Conservation (phyloP, 108 stramenopile species). For the Nitzschia palea region DNA sequence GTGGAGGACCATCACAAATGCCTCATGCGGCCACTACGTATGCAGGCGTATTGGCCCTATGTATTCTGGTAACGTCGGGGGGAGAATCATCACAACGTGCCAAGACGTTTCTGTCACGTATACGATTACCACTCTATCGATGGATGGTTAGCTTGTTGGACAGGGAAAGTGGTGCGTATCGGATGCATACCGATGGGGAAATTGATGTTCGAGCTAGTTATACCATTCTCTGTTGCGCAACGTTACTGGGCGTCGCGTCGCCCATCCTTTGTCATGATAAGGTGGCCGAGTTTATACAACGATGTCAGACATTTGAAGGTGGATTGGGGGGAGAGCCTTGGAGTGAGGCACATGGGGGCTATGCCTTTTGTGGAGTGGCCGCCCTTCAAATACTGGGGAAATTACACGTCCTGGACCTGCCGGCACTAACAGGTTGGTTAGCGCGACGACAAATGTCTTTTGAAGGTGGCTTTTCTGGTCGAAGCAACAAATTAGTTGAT, state of each 20-base stretch:
- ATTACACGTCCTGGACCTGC: constrained; percentile 46
- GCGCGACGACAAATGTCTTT: constrained; percentile 80
- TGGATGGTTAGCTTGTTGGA: constrained; percentile 64
- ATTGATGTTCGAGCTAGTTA: constrained; percentile 96
- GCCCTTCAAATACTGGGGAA: constrained; percentile 25
- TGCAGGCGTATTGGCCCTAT: constrained; percentile 79
- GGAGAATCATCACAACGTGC: constrained; percentile 23
- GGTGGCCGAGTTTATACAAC: constrained; percentile 48
- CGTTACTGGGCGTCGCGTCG: constrained; percentile 66
- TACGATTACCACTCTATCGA: constrained; percentile 55
- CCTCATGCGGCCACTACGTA: constrained; percentile 96
- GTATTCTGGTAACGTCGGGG: constrained; percentile 51
- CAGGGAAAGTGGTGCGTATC: constrained; percentile 51
- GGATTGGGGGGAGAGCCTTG: constrained; percentile 96
- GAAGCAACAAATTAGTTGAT: constrained; percentile 98
- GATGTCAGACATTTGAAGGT: constrained; percentile 97
- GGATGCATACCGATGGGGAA: constrained; percentile 98
- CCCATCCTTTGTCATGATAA: constrained; percentile 41
- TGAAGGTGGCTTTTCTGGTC: constrained; percentile 96
- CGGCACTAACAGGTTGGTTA: constrained; percentile 81
- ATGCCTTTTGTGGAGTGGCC: constrained; percentile 90
- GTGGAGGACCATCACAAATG: constrained; percentile 93
- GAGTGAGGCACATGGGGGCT: constrained; percentile 98
- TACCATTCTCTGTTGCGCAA: constrained; percentile 77
- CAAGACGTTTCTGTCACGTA: constrained; percentile 30